phyloP scores from a whole-genome alignment of 805 yeast genomes.

The Priceomyces melissophilus region DNA sequence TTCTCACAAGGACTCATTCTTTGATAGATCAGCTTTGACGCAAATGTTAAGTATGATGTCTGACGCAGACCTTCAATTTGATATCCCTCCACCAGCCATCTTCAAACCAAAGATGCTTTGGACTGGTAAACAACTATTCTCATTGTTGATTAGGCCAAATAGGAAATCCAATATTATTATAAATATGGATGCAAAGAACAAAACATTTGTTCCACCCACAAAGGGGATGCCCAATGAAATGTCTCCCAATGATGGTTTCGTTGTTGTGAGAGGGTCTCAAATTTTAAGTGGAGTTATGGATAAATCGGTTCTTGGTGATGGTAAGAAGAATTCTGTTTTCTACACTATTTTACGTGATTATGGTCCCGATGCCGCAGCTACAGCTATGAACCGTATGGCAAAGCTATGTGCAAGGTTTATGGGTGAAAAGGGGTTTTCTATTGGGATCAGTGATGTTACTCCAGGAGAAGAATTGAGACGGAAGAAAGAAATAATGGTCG shows the following conservation, averaged over 20 bases:
- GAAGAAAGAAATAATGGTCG: conserved; percentile 85
- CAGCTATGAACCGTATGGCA: conserved; percentile 99
- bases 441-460: conserved; percentile 96
- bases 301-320: conserved; percentile 93
- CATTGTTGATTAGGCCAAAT: conserved; percentile 83
- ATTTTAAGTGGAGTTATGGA: conserved; percentile 95
- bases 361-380: conserved; percentile 95
- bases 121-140: conserved; percentile 97
- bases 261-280: conserved; percentile 84
- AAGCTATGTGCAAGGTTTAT: conserved; percentile 92
- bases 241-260: conserved; percentile 97
- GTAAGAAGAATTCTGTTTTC: conserved; percentile 94
- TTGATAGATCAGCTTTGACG: conserved; percentile 78
- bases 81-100: conserved; percentile 92
- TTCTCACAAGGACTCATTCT: conserved; percentile 90
- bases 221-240: conserved; percentile 77
- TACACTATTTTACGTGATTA: conserved; percentile 92
- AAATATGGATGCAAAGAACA: conserved; percentile 91
- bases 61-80: conserved; percentile 84
- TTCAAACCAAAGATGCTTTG: conserved; percentile 85
- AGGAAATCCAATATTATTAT: conserved; percentile 71
- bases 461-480: conserved; percentile 76
- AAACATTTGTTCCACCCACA: conserved; percentile 78
- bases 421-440: conserved; percentile 95
- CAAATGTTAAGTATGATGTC: conserved; percentile 94